These are phyloP conservation scores for Nemophila menziesii DNA, from an alignment of 257 asterid genomes.

Conservation along the genomic window DNA sequence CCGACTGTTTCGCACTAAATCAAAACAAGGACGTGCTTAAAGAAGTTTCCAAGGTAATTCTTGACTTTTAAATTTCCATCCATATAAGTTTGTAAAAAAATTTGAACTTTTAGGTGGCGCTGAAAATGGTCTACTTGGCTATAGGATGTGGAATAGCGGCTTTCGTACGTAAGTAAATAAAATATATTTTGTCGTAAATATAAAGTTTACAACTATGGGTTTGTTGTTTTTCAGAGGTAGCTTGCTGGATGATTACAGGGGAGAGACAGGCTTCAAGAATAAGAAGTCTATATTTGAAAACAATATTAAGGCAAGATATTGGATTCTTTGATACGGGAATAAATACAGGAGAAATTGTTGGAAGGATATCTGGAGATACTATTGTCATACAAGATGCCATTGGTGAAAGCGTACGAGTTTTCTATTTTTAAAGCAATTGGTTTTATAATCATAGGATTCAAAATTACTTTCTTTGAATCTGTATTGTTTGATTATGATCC, in stretches of 20 bases:
- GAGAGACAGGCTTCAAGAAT: conserved; percentile 7
- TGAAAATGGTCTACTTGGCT: conserved; percentile 14
- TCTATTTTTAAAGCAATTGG: no score
- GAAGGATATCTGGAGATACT: conserved; percentile 3
- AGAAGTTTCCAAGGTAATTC: not conserved
- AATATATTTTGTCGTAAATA: no score
- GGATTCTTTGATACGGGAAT: conserved; percentile 2
- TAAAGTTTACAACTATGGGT: no score
- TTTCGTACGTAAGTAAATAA: conserved; percentile 8
- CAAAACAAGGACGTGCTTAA: not conserved
- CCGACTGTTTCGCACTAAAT: conserved; percentile 18
- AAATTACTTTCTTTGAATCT: not conserved
- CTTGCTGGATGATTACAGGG: conserved; percentile 9
- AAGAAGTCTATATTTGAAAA: conserved; percentile 3
- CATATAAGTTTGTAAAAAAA: no score
- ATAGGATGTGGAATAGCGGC: conserved; percentile 14
- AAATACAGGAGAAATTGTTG: conserved; percentile 7
- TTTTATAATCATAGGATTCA: no score
- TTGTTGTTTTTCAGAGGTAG: conserved; percentile 3
- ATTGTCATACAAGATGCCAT: conserved; percentile 1
- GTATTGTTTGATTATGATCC: no score
- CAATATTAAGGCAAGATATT: conserved; percentile 2
- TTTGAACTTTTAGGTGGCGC: conserved; percentile 11
- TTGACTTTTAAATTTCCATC: no score
- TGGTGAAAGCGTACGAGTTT: conserved; percentile 1